Base-by-base conservation (phyloP, 352 stramenopile species). In the Globisporangium echinulatum region DNA sequence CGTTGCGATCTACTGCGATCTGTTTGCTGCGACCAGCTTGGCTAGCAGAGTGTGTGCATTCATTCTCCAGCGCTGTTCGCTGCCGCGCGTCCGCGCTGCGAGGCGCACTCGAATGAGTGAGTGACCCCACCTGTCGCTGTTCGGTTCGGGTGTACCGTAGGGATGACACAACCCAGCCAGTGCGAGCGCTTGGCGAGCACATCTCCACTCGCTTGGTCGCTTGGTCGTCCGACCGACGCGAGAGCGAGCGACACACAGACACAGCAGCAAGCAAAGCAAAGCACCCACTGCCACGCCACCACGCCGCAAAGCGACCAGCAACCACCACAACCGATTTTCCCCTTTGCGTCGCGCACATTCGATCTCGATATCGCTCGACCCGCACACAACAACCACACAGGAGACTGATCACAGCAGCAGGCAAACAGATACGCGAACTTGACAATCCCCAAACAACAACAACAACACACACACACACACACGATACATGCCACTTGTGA, bases 401-500 rank as follows among this genome's bases (percentile, higher is more conserved):
- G 25, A 33, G 25, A 47, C 7, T 15, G 43, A n/a, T 39, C 40
- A 40, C 25, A 42, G 19, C 54, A 58, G 15, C 53, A 55, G 25
- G 25, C 25, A 3, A 33, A 33, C 25, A 33, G 25, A 33, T 3
- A 3, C 25, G 25, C 25, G 2, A 33, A 33, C 25, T 33, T 33
- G 25, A 33, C 25, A 33, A 33, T 33, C 25, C 25, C 25, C 25
- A 33, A 33, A 44, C 51, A 55, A 0, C 47, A 55, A 46, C 49
- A 43, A 46, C 36, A 55, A 19, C n/a, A 51, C 43, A 40, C n/a
- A 17, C 43, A 40, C n/a, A 17, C 8, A 39, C 8, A 17, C 14
- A 11, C 43, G 25, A 15, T 59, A 42, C 15, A 59, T 46, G 54
- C 43, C 33, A 11, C 19, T 61, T 42, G 47, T 37, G 56, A 62